Evolutionary conservation across 352 stramenopile species (phyloP).

Genomic region (Bremia lactucae): DNA sequence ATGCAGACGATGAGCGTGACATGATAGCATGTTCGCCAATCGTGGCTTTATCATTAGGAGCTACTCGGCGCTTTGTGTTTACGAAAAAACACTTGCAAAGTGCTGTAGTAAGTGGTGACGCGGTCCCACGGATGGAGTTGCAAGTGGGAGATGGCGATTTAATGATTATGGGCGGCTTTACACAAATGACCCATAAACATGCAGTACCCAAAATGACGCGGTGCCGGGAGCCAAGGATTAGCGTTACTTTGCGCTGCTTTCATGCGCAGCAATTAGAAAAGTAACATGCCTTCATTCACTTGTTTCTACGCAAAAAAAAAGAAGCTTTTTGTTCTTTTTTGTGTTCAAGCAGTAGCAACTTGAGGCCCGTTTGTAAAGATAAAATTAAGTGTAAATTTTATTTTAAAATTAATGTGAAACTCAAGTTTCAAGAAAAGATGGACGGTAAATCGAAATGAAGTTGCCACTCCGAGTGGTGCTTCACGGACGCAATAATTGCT

Average conservation of each 20-base stretch:
- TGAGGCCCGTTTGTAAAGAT: too few relatives aligned
- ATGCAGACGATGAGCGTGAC: slow-evolving; percentile 57
- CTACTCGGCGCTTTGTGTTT: slow-evolving; percentile 59
- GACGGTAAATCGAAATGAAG: slow-evolving; percentile 43
- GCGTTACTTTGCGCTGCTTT: slow-evolving; percentile 44
- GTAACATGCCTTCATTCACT: too few relatives aligned
- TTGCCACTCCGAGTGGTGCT: slow-evolving; percentile 25
- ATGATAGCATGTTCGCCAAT: slow-evolving; percentile 46
- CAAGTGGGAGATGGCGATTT: slow-evolving; percentile 58
- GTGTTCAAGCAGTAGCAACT: too few relatives aligned
- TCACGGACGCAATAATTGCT: slow-evolving; percentile 29
- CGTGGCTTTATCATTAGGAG: slow-evolving; percentile 58
- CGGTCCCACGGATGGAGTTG: slow-evolving; percentile 30
- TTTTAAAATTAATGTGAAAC: too few relatives aligned
- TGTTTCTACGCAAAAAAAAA: too few relatives aligned
- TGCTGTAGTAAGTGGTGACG: slow-evolving; percentile 4
- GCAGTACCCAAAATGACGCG: slow-evolving; percentile 61
- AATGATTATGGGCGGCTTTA: slow-evolving; percentile 72
- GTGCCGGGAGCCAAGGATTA: slow-evolving; percentile 32
- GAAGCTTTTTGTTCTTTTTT: too few relatives aligned
- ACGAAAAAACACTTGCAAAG: slow-evolving; percentile 23
- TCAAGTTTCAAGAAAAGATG: too few relatives aligned
- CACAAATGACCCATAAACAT: slow-evolving; percentile 70
- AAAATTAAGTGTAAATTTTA: too few relatives aligned
- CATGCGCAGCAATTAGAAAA: too few relatives aligned